phyloP scores from a whole-genome alignment of 176 grass and related monocot genomes.

The Zea mays region Zm-B73-REFERENCE-NAM-5.0 NC_050096.1:233519501-233520000 shows the following conservation, averaged over 20 bases:
- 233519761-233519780: constrained; percentile 3
- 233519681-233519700: too few species aligned
- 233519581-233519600: too few species aligned
- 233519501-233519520: too few species aligned
- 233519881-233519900: constrained; percentile 6
- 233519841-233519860: not conserved
- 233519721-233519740: not conserved
- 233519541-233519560: too few species aligned
- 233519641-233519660: too few species aligned
- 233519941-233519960: constrained; percentile 84
- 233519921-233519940: constrained; percentile 54
- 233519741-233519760: not conserved
- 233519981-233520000: constrained; percentile 73
- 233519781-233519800: not conserved
- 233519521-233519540: too few species aligned
- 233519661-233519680: too few species aligned
- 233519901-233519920: constrained; percentile 22
- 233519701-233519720: too few species aligned
- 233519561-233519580: too few species aligned
- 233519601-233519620: too few species aligned
- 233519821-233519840: not conserved
- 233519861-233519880: not conserved
- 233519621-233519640: too few species aligned
- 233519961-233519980: constrained; percentile 86
- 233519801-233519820: not conserved